phyloP scores from a whole-genome alignment of 331 rosid genomes.

The Prunus yedoensis region DNA sequence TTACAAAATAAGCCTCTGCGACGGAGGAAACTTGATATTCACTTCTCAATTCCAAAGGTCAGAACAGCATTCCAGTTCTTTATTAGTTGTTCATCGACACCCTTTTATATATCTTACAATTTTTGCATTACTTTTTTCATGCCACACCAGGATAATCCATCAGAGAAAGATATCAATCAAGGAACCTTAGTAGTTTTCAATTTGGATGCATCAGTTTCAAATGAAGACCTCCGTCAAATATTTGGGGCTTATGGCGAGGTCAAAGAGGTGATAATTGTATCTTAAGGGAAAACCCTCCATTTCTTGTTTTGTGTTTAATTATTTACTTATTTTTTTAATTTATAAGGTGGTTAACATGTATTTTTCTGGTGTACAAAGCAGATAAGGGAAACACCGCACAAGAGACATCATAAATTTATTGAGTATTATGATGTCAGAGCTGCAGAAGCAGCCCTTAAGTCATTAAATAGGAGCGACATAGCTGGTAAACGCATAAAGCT shows the following conservation, averaged over 20 bases:
- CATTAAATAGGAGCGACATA: constrained; percentile 80
- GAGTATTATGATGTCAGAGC: constrained; percentile 85
- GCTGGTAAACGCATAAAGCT: constrained; percentile 92
- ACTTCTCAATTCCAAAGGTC: constrained; percentile 89
- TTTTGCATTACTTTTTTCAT: constrained; percentile 10
- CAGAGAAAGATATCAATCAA: constrained; percentile 87
- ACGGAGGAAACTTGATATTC: constrained; percentile 86
- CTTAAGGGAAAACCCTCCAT: neutral
- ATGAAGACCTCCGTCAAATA: constrained; percentile 81
- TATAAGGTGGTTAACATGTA: constrained; percentile 19
- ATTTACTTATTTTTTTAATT: neutral
- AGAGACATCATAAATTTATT: constrained; percentile 85
- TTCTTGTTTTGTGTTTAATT: neutral
- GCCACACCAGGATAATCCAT: constrained; percentile 66
- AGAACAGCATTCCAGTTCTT: constrained; percentile 11
- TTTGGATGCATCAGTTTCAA: constrained; percentile 87
- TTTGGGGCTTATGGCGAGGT: constrained; percentile 90
- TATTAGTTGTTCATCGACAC: constrained; percentile 15
- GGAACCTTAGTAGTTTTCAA: constrained; percentile 88
- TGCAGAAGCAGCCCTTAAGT: constrained; percentile 81
- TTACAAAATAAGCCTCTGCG: constrained; percentile 81
- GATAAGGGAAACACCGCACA: constrained; percentile 96
- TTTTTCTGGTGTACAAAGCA: constrained; percentile 34
- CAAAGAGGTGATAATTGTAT: constrained; percentile 72
- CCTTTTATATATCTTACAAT: constrained; percentile 2